Percentiles rank a stretch among this genome's conserved stretches.
Evolutionary conservation across 2,329 filamentous ascomycete species (phyloP).

Genomic region (Trichophyton mentagrophytes): DNA sequence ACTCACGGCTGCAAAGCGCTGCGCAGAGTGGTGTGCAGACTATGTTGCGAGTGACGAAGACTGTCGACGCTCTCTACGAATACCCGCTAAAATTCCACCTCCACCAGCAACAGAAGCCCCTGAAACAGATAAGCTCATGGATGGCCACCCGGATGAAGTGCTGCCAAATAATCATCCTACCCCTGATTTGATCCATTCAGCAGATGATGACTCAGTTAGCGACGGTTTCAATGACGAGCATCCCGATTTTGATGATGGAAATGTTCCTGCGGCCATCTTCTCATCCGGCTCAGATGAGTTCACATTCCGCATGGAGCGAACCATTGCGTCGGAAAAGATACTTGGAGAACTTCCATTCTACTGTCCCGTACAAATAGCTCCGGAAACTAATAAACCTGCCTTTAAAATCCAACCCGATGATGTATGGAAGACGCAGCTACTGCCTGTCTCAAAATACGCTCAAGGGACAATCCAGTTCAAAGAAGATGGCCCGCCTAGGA

Average conservation of each 20-base stretch:
- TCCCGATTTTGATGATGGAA: slow-evolving; percentile 30
- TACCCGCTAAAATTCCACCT: slow-evolving; percentile 34
- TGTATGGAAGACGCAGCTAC: slow-evolving; percentile 60
- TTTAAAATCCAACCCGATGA: slow-evolving; percentile 55
- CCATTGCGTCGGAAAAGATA: slow-evolving; percentile 61
- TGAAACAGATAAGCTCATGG: background rate
- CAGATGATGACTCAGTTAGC: slow-evolving; percentile 45
- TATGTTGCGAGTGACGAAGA: slow-evolving; percentile 57
- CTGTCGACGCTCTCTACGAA: slow-evolving; percentile 54
- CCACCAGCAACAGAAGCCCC: slow-evolving; percentile 12
- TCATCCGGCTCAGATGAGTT: slow-evolving; percentile 70
- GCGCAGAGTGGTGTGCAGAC: slow-evolving; percentile 72
- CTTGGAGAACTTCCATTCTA: slow-evolving; percentile 73
- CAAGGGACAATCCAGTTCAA: slow-evolving; percentile 64
- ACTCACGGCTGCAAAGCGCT: slow-evolving; percentile 60
- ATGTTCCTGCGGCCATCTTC: slow-evolving; percentile 66
- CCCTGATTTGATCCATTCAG: slow-evolving; percentile 55
- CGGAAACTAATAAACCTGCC: slow-evolving; percentile 44
- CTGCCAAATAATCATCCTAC: slow-evolving; percentile 39
- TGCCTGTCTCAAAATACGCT: slow-evolving; percentile 78
- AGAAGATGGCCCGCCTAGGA: slow-evolving; percentile 52
- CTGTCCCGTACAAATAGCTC: slow-evolving; percentile 45
- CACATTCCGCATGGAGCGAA: slow-evolving; percentile 63
- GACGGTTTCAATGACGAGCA: slow-evolving; percentile 37
- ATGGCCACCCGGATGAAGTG: slow-evolving; percentile 16